Evolutionary conservation across 495 filamentous ascomycete species (phyloP).

Genomic region (Hamigera avellanea): DNA sequence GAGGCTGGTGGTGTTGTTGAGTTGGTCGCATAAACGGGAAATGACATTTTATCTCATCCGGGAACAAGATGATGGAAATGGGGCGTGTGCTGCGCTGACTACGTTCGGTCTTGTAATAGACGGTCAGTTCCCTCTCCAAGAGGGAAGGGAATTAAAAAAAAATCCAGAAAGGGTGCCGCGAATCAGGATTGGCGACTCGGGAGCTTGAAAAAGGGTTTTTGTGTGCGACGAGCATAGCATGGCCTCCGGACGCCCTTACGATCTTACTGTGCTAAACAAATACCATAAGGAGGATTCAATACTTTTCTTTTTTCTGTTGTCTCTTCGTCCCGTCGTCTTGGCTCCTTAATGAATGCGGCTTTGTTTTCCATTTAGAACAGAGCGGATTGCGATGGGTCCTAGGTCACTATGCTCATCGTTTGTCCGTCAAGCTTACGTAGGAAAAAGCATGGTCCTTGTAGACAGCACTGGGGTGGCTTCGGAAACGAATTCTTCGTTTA

Average conservation of each 20-base stretch:
- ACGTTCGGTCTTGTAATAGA: slow-evolving; percentile 22
- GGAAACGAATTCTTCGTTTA: too few relatives aligned
- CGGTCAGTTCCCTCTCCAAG: slow-evolving; percentile 8
- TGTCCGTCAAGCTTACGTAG: too few relatives aligned
- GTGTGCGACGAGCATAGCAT: slow-evolving; percentile 32
- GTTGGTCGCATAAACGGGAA: slow-evolving; percentile 66
- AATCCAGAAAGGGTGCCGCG: slow-evolving; percentile 3
- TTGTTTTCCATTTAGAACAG: not conserved
- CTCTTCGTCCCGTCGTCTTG: slow-evolving; percentile 1
- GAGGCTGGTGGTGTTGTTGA: slow-evolving; percentile 85
- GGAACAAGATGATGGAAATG: slow-evolving; percentile 23
- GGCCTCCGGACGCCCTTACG: slow-evolving; percentile 33
- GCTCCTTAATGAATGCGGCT: slow-evolving; percentile 2
- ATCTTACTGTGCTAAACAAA: slow-evolving; percentile 32
- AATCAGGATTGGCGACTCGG: slow-evolving; percentile 8
- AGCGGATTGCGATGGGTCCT: too few relatives aligned
- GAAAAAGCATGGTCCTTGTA: too few relatives aligned
- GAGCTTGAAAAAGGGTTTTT: slow-evolving; percentile 22
- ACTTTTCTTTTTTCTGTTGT: slow-evolving; percentile 6
- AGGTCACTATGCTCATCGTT: too few relatives aligned
- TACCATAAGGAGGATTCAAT: slow-evolving; percentile 28
- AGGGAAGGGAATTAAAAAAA: slow-evolving; percentile 24
- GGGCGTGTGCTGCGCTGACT: slow-evolving; percentile 24
- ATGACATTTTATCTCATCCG: slow-evolving; percentile 19
- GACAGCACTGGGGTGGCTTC: too few relatives aligned